These are phyloP conservation scores for Teunomyces kruisii DNA, from an alignment of 805 yeast species.

Conservation along the genomic window DNA sequence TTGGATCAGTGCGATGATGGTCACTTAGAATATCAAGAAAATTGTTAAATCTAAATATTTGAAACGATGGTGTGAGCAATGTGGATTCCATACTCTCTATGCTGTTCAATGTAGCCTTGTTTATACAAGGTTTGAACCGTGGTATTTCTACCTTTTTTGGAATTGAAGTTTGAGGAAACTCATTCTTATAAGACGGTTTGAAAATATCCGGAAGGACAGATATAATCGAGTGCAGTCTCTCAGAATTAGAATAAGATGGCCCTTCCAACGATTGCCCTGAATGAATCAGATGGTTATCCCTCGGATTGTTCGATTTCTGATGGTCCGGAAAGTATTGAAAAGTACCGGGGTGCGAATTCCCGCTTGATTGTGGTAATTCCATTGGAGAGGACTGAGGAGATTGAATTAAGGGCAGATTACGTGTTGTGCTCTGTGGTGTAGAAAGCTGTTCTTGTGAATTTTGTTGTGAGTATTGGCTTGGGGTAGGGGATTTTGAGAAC, in stretches of 20 bases:
- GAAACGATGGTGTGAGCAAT: constrained; percentile 29
- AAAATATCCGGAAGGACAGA: constrained; percentile 3
- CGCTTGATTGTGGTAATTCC: not conserved
- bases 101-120: constrained; percentile 25
- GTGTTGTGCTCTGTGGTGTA: not conserved
- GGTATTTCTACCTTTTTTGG: constrained; percentile 10
- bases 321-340: not conserved
- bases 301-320: not conserved
- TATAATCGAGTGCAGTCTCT: not conserved
- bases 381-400: not conserved
- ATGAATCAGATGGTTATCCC: not conserved
- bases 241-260: not conserved
- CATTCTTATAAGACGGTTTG: constrained; percentile 6
- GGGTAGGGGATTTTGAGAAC: constrained; percentile 1
- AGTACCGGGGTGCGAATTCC: not conserved
- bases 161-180: constrained; percentile 1
- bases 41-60: constrained; percentile 28
- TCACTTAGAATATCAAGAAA: constrained; percentile 31
- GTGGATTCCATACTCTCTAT: constrained; percentile 18
- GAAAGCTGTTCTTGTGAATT: constrained; percentile 1
- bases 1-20: constrained; percentile 36
- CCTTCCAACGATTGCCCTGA: not conserved
- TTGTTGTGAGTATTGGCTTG: not conserved
- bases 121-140: constrained; percentile 19
- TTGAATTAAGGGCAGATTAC: not conserved